Percentiles rank a stretch among this genome's conserved stretches.
Conservation (phyloP, 345 rosid genomes). For the Bruguiera gymnorhiza region DNA sequence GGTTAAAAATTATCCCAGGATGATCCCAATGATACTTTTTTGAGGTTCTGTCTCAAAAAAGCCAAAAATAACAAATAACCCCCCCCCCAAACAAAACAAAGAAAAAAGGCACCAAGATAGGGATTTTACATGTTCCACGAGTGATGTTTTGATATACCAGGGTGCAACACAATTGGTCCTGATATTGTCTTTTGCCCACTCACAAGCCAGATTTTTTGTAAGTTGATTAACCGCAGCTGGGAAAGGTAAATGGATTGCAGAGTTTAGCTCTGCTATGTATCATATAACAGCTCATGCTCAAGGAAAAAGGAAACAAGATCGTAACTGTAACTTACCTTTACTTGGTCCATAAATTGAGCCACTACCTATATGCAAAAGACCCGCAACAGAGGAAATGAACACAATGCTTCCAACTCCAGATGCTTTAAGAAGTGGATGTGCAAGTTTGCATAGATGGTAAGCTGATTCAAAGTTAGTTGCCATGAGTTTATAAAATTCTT, state of each 20-base stretch:
- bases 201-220: no score
- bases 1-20: no score
- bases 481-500: conserved; percentile 57
- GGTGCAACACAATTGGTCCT: conserved; percentile 79
- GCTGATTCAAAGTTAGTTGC: conserved; percentile 72
- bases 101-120: not conserved
- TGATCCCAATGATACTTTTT: not conserved
- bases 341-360: conserved; percentile 70
- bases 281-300: not conserved
- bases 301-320: no score
- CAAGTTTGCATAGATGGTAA: conserved; percentile 71
- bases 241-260: conserved; percentile 7
- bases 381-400: conserved; percentile 84
- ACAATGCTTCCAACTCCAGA: conserved; percentile 78
- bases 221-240: conserved; percentile 82
- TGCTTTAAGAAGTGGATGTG: conserved; percentile 80
- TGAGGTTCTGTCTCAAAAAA: not conserved
- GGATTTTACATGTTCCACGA: conserved; percentile 56
- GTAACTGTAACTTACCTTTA: conserved; percentile 49
- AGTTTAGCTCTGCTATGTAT: not conserved
- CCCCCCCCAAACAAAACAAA: not conserved
- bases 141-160: conserved; percentile 79
- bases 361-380: conserved; percentile 38
- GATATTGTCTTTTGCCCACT: conserved; percentile 92
- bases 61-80: no score